These are phyloP conservation scores for Cinnamomum chago DNA, from an alignment of 164 flowering plant genomes.

Conservation along the genomic window DNA sequence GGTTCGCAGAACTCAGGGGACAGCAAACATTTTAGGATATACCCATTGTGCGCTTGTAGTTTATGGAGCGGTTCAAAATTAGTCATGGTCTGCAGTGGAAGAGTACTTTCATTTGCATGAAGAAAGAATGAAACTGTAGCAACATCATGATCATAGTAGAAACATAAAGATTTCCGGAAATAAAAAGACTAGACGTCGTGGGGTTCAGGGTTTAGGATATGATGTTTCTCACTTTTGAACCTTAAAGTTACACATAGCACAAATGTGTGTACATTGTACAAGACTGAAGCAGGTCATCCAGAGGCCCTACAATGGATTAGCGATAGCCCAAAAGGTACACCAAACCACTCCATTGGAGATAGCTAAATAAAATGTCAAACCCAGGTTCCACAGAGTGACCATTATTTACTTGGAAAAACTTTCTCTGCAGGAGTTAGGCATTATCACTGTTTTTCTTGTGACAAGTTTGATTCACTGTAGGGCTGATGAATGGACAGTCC, in stretches of 20 bases:
- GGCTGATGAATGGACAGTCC: background rate
- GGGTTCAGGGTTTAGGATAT: too few species aligned
- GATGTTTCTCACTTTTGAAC: too few species aligned
- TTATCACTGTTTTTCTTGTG: background rate
- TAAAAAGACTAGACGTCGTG: too few species aligned
- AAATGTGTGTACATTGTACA: too few species aligned
- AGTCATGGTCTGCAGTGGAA: slow-evolving; percentile 74
- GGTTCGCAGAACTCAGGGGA: slow-evolving; percentile 93
- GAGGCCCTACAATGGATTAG: background rate
- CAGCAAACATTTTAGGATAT: slow-evolving; percentile 83
- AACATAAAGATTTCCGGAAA: background rate
- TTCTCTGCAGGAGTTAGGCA: background rate
- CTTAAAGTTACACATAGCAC: too few species aligned
- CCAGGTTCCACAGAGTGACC: background rate
- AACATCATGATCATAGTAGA: slow-evolving; percentile 3
- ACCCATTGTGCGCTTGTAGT: slow-evolving; percentile 83
- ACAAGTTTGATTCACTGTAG: background rate
- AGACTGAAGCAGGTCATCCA: background rate
- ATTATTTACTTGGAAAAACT: background rate
- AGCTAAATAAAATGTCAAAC: background rate
- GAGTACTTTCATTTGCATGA: background rate
- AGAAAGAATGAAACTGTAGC: slow-evolving; percentile 1
- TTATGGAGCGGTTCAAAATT: slow-evolving; percentile 96
- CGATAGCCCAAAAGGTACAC: background rate
- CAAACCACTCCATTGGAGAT: background rate